phyloP scores from a whole-genome alignment of 257 asterid species.

The Eucommia ulmoides region DNA sequence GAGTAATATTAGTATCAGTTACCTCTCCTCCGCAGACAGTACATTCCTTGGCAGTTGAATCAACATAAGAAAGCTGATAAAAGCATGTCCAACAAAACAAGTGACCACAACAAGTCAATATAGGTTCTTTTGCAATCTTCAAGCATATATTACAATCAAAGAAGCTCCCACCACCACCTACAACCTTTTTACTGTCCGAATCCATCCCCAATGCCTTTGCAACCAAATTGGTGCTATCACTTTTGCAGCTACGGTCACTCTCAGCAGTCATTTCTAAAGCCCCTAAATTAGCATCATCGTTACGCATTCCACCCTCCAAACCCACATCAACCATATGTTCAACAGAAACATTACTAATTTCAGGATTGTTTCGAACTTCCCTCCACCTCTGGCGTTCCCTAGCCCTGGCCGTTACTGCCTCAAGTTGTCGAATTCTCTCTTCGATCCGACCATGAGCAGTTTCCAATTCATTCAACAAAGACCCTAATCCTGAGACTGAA shows the following conservation, averaged over 20 bases:
- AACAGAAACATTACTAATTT: slow-evolving; percentile 12
- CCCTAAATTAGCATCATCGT: slow-evolving; percentile 14
- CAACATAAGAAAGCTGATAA: slow-evolving; percentile 32
- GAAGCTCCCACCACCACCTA: slow-evolving; percentile 30
- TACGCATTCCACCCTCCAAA: slow-evolving; percentile 19
- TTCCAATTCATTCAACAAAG: slow-evolving; percentile 43
- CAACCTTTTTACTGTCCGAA: slow-evolving; percentile 32
- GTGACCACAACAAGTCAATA: slow-evolving; percentile 50
- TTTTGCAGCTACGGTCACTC: slow-evolving; percentile 46
- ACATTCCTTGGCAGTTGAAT: slow-evolving; percentile 39
- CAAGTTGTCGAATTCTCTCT: slow-evolving; percentile 73
- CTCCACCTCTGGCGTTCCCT: slow-evolving; percentile 67
- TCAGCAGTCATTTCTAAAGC: slow-evolving; percentile 19
- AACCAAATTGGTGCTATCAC: slow-evolving; percentile 68
- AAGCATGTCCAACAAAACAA: slow-evolving; percentile 53
- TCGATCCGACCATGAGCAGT: slow-evolving; percentile 52
- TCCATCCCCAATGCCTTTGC: slow-evolving; percentile 65
- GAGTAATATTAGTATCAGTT: slow-evolving; percentile 26
- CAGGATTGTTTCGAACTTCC: slow-evolving; percentile 25
- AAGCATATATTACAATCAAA: slow-evolving; percentile 38
- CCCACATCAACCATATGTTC: slow-evolving; percentile 16
- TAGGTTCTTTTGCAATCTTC: slow-evolving; percentile 32
- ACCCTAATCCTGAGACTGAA: slow-evolving; percentile 33
- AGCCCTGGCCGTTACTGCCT: slow-evolving; percentile 62
- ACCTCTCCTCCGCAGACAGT: slow-evolving; percentile 52